Evolutionary conservation across 2,329 filamentous ascomycete species (phyloP).

Genomic region (Verticillium tricorpus): DNA sequence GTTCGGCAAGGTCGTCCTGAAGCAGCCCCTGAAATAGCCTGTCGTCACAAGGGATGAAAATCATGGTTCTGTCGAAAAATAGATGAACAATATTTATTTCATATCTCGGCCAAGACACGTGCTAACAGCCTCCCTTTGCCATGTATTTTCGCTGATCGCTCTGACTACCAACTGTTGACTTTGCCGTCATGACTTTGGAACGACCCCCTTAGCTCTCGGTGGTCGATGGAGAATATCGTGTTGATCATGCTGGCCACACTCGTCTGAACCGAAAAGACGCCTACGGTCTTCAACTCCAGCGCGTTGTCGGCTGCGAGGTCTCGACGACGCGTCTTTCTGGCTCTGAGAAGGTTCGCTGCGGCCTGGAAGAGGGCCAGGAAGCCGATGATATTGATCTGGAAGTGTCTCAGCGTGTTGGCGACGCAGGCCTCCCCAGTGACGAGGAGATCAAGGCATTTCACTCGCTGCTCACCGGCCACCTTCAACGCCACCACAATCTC

Average conservation of each 20-base stretch:
- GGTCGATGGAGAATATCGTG: not conserved
- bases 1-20: too few relatives aligned
- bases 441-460: too few relatives aligned
- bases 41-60: too few relatives aligned
- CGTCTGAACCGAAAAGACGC: slow-evolving; percentile 13
- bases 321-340: slow-evolving; percentile 11
- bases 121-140: too few relatives aligned
- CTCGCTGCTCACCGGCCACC: too few relatives aligned
- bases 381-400: slow-evolving; percentile 31
- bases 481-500: too few relatives aligned
- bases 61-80: too few relatives aligned
- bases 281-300: slow-evolving; percentile 2
- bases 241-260: slow-evolving; percentile 7
- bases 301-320: not conserved
- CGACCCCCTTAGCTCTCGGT: slow-evolving; percentile 1
- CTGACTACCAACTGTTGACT: too few relatives aligned
- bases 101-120: too few relatives aligned
- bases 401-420: slow-evolving; percentile 29
- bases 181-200: slow-evolving; percentile 10
- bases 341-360: slow-evolving; percentile 19
- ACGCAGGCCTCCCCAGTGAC: slow-evolving; percentile 16
- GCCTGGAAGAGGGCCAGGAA: slow-evolving; percentile 16
- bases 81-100: too few relatives aligned
- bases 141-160: too few relatives aligned
- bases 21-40: too few relatives aligned